Evolutionary conservation across 768 basidiomycete species (phyloP).

Genomic region (Boletus patriciae): DNA sequence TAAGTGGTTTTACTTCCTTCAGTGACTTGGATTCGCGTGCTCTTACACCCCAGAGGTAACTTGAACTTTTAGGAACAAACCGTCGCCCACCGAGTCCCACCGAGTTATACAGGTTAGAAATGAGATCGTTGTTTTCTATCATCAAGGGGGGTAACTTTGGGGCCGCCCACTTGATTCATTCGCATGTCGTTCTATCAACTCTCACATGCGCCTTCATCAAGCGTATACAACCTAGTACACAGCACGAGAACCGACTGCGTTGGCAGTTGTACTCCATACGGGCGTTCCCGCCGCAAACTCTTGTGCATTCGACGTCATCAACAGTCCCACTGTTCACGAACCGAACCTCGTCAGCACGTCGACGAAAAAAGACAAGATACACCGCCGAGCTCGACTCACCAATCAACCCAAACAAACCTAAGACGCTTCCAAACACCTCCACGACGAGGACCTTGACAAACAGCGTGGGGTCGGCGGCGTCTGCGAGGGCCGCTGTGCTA

Average conservation of each 20-base stretch:
- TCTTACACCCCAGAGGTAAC: too few species aligned
- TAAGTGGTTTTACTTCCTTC: too few species aligned
- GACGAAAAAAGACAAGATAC: background rate
- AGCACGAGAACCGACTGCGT: conserved; percentile 34
- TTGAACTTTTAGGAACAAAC: too few species aligned
- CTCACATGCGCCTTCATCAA: background rate
- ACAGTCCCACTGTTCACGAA: conserved; percentile 61
- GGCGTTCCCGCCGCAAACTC: conserved; percentile 50
- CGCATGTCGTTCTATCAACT: background rate
- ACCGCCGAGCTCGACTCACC: conserved; percentile 49
- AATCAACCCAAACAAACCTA: conserved; percentile 92
- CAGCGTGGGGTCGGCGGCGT: conserved; percentile 90
- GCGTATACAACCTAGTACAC: conserved; percentile 27
- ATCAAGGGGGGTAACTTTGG: too few species aligned
- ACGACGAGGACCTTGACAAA: conserved; percentile 98
- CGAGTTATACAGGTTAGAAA: too few species aligned
- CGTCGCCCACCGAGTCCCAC: too few species aligned
- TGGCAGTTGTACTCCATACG: conserved; percentile 27
- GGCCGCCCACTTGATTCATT: background rate
- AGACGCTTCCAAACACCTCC: conserved; percentile 89
- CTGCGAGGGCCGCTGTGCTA: conserved; percentile 90
- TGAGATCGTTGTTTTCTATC: too few species aligned
- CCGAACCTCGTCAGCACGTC: background rate
- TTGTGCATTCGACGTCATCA: conserved; percentile 69
- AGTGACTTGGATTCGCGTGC: too few species aligned